Evolutionary conservation across 805 yeast genomes (phyloP).

Genomic region (Candida piceae): DNA sequence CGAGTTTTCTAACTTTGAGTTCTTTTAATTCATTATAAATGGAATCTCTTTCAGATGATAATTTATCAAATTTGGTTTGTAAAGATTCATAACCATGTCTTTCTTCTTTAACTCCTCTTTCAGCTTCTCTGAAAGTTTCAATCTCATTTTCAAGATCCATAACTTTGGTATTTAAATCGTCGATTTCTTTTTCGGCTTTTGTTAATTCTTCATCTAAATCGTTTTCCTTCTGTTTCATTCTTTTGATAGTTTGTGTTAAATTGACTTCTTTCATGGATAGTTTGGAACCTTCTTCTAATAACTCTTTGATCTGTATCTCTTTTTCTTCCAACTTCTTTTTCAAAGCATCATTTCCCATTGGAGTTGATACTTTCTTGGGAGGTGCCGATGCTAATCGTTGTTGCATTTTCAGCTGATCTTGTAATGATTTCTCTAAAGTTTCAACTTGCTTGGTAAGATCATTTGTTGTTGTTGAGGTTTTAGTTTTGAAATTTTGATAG

Average conservation of each 20-base stretch:
- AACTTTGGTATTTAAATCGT: constrained; percentile 23
- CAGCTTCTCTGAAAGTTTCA: constrained; percentile 15
- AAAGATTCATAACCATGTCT: constrained; percentile 23
- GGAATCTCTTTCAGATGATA: constrained; percentile 20
- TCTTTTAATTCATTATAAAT: constrained; percentile 28
- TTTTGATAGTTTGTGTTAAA: constrained; percentile 60
- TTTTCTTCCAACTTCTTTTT: constrained; percentile 37
- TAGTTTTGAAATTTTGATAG: constrained; percentile 4
- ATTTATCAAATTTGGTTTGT: constrained; percentile 20
- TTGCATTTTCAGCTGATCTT: constrained; percentile 6
- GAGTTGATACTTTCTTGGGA: constrained; percentile 9
- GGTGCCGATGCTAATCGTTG: no score
- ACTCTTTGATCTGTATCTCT: constrained; percentile 59
- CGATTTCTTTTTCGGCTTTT: constrained; percentile 24
- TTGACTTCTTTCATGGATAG: constrained; percentile 67
- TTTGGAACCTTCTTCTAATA: constrained; percentile 72
- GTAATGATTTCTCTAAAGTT: constrained; percentile 21
- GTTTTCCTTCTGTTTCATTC: constrained; percentile 44
- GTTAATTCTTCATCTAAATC: constrained; percentile 32
- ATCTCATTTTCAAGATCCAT: constrained; percentile 27
- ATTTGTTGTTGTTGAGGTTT: constrained; percentile 1
- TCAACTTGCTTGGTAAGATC: constrained; percentile 23
- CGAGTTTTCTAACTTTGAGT: constrained; percentile 29
- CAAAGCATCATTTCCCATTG: constrained; percentile 12
- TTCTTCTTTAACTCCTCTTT: constrained; percentile 28